These are phyloP conservation scores for Anthracocystis walkeri DNA, from an alignment of 1,284 basidiomycete species.

Conservation along the genomic window DNA sequence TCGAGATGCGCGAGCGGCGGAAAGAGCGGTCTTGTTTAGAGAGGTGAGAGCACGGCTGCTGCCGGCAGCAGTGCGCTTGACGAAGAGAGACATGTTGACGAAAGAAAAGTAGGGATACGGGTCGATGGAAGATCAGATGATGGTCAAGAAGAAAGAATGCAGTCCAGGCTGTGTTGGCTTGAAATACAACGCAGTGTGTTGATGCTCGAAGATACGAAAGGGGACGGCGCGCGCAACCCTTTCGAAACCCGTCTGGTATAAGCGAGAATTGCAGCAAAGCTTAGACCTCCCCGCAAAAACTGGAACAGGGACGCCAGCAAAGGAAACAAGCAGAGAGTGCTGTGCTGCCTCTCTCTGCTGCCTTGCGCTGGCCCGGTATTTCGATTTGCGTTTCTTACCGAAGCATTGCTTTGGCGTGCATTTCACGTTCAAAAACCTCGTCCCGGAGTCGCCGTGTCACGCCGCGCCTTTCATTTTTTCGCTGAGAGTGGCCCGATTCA, in stretches of 20 bases:
- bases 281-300: slow-evolving; percentile 17
- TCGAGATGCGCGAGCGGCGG: slow-evolving; percentile 23
- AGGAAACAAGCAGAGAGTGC: background rate
- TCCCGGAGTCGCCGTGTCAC: background rate
- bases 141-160: slow-evolving; percentile 8
- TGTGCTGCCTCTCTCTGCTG: background rate
- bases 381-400: slow-evolving; percentile 30
- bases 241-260: background rate
- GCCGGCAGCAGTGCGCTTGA: slow-evolving; percentile 37
- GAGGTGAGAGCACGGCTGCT: slow-evolving; percentile 42
- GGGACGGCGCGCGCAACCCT: background rate
- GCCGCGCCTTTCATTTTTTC: too few relatives aligned
- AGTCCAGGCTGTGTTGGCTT: background rate
- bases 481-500: too few relatives aligned
- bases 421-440: slow-evolving; percentile 36
- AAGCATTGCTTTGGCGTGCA: slow-evolving; percentile 26
- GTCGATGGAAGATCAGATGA: background rate
- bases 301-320: background rate
- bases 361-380: slow-evolving; percentile 15
- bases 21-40: slow-evolving; percentile 19
- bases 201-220: background rate
- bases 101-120: background rate
- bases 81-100: slow-evolving; percentile 41
- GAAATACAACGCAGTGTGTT: background rate
- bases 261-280: slow-evolving; percentile 9